Evolutionary conservation across 768 basidiomycete genomes (phyloP).

Genomic region (Podaxis mareebaensis): DNA sequence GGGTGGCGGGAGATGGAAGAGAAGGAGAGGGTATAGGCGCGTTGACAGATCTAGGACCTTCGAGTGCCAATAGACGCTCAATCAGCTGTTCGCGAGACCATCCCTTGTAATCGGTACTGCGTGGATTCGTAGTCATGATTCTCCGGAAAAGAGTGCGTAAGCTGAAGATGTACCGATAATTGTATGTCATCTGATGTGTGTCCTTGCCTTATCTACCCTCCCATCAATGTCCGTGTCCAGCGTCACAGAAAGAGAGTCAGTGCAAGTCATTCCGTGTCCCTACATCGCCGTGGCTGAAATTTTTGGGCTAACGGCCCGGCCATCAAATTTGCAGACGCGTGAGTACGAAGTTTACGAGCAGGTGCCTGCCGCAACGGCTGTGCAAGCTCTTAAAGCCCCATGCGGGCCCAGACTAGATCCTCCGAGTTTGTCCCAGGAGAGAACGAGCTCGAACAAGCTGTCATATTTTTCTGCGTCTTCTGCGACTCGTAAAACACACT

Average conservation of each 20-base stretch:
- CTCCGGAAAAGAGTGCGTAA: constrained; percentile 10
- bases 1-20: background rate
- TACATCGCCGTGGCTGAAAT: background rate
- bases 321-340: no score
- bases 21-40: background rate
- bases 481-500: no score
- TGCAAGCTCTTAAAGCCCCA: no score
- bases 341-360: no score
- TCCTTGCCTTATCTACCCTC: background rate
- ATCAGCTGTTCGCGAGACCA: constrained; percentile 68
- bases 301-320: background rate
- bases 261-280: background rate
- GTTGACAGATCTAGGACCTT: constrained; percentile 31
- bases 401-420: no score
- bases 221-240: background rate
- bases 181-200: constrained; percentile 4
- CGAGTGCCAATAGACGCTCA: constrained; percentile 58
- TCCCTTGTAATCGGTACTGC: constrained; percentile 27
- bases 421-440: no score
- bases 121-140: constrained; percentile 18
- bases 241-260: background rate
- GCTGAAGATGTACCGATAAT: constrained; percentile 9
- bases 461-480: no score
- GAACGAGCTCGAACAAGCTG: no score
- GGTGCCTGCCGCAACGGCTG: no score